A percentile compares a stretch with the other conserved stretches of the same genome.
Conservation (phyloP, 2,329 filamentous ascomycete species). For the Colletotrichum phormii region DNA sequence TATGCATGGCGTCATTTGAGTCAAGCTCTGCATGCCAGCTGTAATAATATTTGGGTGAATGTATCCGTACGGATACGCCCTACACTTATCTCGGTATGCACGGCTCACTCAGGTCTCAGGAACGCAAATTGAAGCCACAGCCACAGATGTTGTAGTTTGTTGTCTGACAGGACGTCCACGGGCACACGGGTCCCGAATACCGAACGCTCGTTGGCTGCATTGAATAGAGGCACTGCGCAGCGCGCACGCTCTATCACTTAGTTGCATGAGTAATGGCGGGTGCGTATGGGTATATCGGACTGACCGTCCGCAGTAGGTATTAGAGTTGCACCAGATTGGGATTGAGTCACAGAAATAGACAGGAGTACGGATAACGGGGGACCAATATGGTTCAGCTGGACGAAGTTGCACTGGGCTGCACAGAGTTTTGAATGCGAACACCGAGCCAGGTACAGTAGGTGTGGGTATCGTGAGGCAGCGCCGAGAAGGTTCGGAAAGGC, state of each 20-base stretch:
- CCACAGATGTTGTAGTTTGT: not conserved
- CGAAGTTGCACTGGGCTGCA: not conserved
- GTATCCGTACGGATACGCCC: not conserved
- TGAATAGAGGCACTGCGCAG: not conserved
- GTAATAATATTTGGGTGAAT: not conserved
- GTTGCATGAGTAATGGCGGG: constrained; percentile 1
- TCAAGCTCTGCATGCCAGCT: not conserved
- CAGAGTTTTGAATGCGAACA: not conserved
- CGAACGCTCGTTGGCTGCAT: not conserved
- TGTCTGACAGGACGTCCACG: not conserved
- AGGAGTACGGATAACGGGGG: not conserved
- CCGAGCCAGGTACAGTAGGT: not conserved
- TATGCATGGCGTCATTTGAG: constrained; percentile 9
- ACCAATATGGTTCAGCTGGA: not conserved
- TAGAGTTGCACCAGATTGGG: not conserved
- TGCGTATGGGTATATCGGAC: not conserved
- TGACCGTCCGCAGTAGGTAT: not conserved
- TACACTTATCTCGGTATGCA: not conserved
- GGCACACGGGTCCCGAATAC: not conserved
- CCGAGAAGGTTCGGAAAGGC: not conserved
- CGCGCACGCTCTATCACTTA: not conserved
- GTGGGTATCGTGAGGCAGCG: not conserved
- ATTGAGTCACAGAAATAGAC: not conserved
- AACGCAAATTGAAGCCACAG: not conserved
- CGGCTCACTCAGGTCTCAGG: not conserved